These are phyloP conservation scores for Grosmannia penicillata DNA, from an alignment of 2,329 filamentous ascomycete species.

Conservation along the genomic window DNA sequence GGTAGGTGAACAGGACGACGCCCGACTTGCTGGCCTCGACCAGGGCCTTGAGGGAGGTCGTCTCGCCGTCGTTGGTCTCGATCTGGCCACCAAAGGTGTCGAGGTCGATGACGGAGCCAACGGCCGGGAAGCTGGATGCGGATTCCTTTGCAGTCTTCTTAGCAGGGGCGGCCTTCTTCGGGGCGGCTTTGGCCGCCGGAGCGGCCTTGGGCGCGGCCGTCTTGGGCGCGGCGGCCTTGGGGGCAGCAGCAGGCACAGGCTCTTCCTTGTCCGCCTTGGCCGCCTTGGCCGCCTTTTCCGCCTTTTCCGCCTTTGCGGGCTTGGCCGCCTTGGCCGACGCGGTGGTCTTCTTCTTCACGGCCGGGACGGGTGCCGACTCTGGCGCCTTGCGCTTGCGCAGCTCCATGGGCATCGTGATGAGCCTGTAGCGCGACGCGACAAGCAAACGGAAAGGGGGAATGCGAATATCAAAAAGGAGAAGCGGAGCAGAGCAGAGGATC, in stretches of 20 bases:
- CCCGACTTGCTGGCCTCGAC: constrained; percentile 72
- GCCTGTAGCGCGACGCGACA: too few species aligned
- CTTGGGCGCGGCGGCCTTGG: constrained; percentile 2
- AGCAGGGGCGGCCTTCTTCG: constrained; percentile 9
- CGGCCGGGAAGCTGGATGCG: constrained; percentile 19
- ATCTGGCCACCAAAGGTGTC: constrained; percentile 55
- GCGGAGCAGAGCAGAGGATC: not conserved
- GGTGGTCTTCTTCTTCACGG: constrained; percentile 25
- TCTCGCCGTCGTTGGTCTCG: constrained; percentile 70
- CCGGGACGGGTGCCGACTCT: constrained; percentile 28
- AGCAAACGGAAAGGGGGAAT: not conserved
- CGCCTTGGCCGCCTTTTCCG: not conserved
- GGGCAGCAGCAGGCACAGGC: too few species aligned
- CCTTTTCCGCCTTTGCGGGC: constrained; percentile 5
- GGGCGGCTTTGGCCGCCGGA: constrained; percentile 8
- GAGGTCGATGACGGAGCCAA: constrained; percentile 40
- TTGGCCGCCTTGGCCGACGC: constrained; percentile 12
- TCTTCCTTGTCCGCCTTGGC: too few species aligned
- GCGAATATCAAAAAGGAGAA: not conserved
- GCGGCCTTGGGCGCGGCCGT: constrained; percentile 8
- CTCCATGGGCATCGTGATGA: constrained; percentile 36
- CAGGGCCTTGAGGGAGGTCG: constrained; percentile 66
- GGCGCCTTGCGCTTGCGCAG: constrained; percentile 48
- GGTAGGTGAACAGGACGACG: constrained; percentile 89
- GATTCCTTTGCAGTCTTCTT: constrained; percentile 14